These are phyloP conservation scores for Penicillium goetzii DNA, from an alignment of 495 filamentous ascomycete species.

Conservation along the genomic window DNA sequence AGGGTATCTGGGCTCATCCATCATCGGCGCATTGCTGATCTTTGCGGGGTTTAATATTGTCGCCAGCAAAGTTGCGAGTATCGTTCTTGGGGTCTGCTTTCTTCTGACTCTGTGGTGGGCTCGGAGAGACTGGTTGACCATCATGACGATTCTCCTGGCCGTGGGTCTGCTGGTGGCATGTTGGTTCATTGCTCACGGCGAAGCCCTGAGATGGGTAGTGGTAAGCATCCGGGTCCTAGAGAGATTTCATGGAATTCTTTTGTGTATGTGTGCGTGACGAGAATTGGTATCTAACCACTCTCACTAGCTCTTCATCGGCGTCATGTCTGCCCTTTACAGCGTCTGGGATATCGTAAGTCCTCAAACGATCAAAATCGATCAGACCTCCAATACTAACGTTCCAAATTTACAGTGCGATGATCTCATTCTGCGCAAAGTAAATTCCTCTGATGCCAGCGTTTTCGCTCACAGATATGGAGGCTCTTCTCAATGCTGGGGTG, in stretches of 20 bases:
- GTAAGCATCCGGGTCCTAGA: conserved; percentile 33
- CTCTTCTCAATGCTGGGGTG: conserved; percentile 80
- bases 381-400: background rate
- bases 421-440: conserved; percentile 81
- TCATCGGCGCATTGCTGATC: conserved; percentile 77
- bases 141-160: conserved; percentile 67
- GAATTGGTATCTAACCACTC: background rate
- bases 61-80: conserved; percentile 75
- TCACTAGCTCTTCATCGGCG: conserved; percentile 69
- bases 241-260: too few species aligned
- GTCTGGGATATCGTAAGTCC: conserved; percentile 80
- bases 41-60: conserved; percentile 82
- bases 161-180: conserved; percentile 72
- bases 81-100: conserved; percentile 73
- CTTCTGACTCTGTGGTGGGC: conserved; percentile 81
- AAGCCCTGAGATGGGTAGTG: conserved; percentile 73
- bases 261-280: background rate
- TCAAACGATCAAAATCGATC: background rate
- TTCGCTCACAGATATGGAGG: conserved; percentile 79
- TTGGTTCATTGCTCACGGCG: conserved; percentile 79
- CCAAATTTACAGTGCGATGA: conserved; percentile 64
- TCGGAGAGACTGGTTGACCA: conserved; percentile 74
- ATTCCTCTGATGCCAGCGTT: conserved; percentile 78
- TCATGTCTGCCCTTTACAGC: conserved; percentile 77
- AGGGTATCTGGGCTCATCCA: conserved; percentile 73